A percentile compares a stretch with the other conserved stretches of the same genome.
Evolutionary conservation across 164 flowering plant genomes (phyloP).

Genomic region (Taxillus chinensis): DNA sequence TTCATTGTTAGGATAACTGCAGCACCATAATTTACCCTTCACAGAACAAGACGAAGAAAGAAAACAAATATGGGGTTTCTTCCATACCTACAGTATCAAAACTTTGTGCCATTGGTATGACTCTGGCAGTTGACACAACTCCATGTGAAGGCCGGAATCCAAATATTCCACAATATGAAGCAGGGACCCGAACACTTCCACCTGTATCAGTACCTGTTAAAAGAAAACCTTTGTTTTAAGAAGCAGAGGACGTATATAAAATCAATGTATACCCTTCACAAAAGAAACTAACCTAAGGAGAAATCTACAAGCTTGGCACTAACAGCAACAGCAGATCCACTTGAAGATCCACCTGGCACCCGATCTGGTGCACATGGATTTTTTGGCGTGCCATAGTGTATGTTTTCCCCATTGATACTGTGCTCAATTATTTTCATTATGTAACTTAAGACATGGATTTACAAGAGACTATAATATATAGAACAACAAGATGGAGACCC

Average conservation of each 20-base stretch:
- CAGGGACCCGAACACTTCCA: constrained; percentile 88
- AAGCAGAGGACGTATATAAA: neutral
- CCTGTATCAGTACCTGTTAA: constrained; percentile 87
- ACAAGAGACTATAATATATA: neutral
- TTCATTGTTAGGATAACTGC: too few species aligned
- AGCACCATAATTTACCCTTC: too few species aligned
- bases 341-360: constrained; percentile 94
- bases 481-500: too few species aligned
- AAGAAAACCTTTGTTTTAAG: neutral
- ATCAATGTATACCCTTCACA: too few species aligned
- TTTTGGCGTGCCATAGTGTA: constrained; percentile 82
- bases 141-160: constrained; percentile 93
- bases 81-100: constrained; percentile 87
- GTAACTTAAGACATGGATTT: neutral
- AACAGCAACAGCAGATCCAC: constrained; percentile 96
- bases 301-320: constrained; percentile 79
- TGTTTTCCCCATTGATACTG: constrained; percentile 88
- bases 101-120: constrained; percentile 88
- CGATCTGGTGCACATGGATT: constrained; percentile 76
- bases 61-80: neutral
- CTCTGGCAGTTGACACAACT: constrained; percentile 54
- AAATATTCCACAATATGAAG: constrained; percentile 76
- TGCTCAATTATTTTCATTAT: neutral
- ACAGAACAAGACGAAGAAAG: too few species aligned
- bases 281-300: constrained; percentile 46